phyloP scores from a whole-genome alignment of 2,329 filamentous ascomycete genomes.

The Talaromyces funiculosus region DNA sequence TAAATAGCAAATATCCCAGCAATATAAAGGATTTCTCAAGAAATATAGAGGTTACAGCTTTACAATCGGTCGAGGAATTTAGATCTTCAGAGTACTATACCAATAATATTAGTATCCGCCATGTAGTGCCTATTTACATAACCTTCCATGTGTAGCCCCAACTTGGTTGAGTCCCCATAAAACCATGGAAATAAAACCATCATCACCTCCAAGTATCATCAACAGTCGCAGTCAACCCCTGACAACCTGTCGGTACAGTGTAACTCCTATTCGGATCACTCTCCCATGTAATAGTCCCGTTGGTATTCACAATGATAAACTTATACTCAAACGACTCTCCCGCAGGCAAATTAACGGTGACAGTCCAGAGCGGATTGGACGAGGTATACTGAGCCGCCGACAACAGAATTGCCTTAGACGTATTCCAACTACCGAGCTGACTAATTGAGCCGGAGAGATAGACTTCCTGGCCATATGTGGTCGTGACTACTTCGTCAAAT shows the following conservation, averaged over 20 bases:
- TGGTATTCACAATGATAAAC: conserved; percentile 54
- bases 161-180: too few species aligned
- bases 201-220: conserved; percentile 36
- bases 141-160: too few species aligned
- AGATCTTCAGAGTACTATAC: too few species aligned
- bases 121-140: too few species aligned
- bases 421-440: conserved; percentile 60
- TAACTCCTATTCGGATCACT: conserved; percentile 46
- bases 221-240: conserved; percentile 26
- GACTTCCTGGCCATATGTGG: conserved; percentile 58
- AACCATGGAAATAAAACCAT: background rate
- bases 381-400: conserved; percentile 56
- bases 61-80: too few species aligned
- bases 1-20: background rate
- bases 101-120: too few species aligned
- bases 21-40: background rate
- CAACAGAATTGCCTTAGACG: conserved; percentile 50
- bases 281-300: conserved; percentile 60
- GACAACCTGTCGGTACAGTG: conserved; percentile 36
- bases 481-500: conserved; percentile 56
- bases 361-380: conserved; percentile 57
- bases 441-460: conserved; percentile 58
- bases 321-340: conserved; percentile 61
- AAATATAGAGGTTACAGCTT: background rate
- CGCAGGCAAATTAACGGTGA: conserved; percentile 49